phyloP scores from a whole-genome alignment of 768 basidiomycete genomes.

The Agrocybe pediades region DNA sequence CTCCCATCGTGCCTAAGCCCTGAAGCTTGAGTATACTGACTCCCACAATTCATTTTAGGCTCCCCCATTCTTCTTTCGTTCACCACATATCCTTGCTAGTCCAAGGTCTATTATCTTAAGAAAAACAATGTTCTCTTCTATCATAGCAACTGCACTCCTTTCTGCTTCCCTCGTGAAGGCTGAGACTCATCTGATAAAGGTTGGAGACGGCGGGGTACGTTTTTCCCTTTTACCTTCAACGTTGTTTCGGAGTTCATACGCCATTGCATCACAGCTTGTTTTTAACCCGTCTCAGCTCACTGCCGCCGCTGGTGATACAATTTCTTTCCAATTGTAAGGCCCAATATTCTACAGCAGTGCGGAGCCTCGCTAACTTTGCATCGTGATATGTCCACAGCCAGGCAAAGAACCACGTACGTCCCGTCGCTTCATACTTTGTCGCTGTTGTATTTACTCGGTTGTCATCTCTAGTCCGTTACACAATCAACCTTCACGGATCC shows the following conservation, averaged over 20 bases:
- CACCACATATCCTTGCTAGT: background rate
- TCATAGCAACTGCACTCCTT: background rate
- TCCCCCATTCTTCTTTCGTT: background rate
- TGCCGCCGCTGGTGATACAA: background rate
- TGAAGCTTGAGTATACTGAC: background rate
- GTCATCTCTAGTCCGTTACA: slow-evolving; percentile 46
- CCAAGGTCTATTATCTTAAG: background rate
- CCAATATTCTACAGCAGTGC: background rate
- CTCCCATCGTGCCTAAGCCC: background rate
- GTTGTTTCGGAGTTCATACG: too few relatives aligned
- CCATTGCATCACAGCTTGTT: background rate
- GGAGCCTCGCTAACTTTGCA: background rate
- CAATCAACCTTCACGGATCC: slow-evolving; percentile 61
- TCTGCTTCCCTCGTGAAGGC: background rate
- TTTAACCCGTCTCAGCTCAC: background rate
- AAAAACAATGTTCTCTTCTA: background rate
- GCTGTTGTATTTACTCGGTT: background rate
- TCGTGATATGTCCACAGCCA: background rate
- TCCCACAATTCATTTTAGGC: background rate
- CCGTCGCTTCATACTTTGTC: background rate
- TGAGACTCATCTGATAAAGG: background rate
- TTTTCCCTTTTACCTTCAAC: background rate
- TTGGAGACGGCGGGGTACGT: background rate
- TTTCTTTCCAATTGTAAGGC: background rate
- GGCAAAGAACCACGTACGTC: background rate